Conservation (phyloP, 2,329 filamentous ascomycete species). For the Alternaria novae-zelandiae region DNA sequence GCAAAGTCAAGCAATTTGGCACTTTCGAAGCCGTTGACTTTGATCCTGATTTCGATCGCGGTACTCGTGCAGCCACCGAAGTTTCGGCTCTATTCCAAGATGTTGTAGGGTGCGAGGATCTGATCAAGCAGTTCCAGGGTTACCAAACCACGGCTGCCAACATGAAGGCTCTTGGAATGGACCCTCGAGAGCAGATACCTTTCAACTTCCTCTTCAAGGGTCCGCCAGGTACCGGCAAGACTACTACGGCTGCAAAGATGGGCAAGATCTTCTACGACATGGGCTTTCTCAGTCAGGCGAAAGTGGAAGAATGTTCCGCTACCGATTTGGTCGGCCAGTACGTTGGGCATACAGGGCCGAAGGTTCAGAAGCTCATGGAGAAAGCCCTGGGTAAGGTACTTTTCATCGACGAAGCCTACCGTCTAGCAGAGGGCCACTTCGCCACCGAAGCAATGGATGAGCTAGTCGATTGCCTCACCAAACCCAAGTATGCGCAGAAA, state of each 20-base stretch:
- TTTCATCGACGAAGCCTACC: conserved; percentile 76
- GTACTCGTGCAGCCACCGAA: conserved; percentile 51
- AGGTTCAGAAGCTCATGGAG: conserved; percentile 66
- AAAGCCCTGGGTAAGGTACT: conserved; percentile 69
- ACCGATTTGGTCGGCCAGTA: conserved; percentile 73
- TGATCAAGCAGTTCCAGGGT: conserved; percentile 61
- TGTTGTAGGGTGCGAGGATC: conserved; percentile 63
- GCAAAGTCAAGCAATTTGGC: conserved; percentile 29
- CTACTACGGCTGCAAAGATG: conserved; percentile 74
- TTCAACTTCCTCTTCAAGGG: conserved; percentile 75
- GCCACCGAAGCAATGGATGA: conserved; percentile 63
- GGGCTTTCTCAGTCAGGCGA: conserved; percentile 66
- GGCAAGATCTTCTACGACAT: conserved; percentile 78
- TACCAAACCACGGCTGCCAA: conserved; percentile 61
- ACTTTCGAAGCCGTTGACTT: conserved; percentile 60
- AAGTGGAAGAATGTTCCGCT: conserved; percentile 71
- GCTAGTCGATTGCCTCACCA: conserved; percentile 60
- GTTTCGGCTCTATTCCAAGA: conserved; percentile 63
- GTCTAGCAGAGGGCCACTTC: conserved; percentile 64
- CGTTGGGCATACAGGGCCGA: conserved; percentile 72
- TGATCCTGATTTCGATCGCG: conserved; percentile 65
- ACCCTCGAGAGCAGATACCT: conserved; percentile 65
- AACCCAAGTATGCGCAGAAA: conserved; percentile 64
- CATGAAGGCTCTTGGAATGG: conserved; percentile 59
- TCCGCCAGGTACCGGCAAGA: conserved; percentile 73